Conservation (phyloP, 768 basidiomycete species). For the Exidia glandulosa region DNA sequence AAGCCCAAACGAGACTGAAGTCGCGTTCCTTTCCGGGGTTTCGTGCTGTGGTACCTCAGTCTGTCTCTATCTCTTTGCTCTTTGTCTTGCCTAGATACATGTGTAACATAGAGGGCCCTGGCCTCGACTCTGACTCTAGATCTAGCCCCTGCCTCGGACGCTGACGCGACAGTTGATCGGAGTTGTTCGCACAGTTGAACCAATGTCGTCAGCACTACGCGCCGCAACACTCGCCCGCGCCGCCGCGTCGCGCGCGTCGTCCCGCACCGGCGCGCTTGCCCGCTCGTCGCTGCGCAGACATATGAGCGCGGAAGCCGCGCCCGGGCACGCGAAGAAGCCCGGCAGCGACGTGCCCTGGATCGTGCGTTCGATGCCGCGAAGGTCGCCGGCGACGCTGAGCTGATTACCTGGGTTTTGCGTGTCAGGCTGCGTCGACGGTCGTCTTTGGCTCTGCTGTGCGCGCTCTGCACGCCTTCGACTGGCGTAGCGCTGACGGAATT, state of each 20-base stretch:
- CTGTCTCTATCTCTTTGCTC: background rate
- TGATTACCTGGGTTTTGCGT: background rate
- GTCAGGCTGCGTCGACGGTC: background rate
- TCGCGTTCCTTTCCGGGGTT: too few species aligned
- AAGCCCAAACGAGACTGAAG: slow-evolving; percentile 1
- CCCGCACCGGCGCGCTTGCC: background rate
- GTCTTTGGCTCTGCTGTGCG: background rate
- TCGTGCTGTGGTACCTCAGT: background rate
- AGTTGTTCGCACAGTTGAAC: too few species aligned
- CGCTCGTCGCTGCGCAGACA: background rate
- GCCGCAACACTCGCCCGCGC: too few species aligned
- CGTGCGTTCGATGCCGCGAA: background rate
- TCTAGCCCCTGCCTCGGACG: too few species aligned
- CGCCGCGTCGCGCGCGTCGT: background rate
- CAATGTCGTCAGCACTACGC: too few species aligned
- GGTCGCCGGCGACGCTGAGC: background rate
- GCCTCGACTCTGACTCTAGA: too few species aligned
- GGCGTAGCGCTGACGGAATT: background rate
- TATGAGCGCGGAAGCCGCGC: background rate
- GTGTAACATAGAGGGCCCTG: too few species aligned
- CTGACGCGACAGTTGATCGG: too few species aligned
- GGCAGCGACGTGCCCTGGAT: background rate
- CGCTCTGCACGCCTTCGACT: background rate
- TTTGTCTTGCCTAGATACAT: background rate
- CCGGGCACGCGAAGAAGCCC: background rate